These are phyloP conservation scores for Phytophthora syringae DNA, from an alignment of 352 stramenopile genomes.

Conservation along the genomic window DNA sequence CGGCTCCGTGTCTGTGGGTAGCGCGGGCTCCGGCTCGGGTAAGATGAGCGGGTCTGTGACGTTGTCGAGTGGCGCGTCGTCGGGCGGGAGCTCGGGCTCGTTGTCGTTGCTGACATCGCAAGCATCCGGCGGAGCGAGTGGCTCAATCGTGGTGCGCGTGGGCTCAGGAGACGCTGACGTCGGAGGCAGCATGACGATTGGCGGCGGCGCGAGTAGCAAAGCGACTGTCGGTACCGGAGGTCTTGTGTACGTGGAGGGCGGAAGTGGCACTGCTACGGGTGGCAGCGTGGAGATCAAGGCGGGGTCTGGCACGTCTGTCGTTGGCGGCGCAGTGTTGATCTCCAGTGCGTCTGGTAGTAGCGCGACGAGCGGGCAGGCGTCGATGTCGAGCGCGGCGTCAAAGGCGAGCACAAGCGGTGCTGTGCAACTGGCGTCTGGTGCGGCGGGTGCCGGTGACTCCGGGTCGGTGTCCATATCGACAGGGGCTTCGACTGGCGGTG, in stretches of 20 bases:
- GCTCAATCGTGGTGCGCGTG: constrained; percentile 1
- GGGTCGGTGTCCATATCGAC: constrained; percentile 11
- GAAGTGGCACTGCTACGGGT: neutral
- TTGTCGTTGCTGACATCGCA: constrained; percentile 4
- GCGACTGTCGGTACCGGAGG: too few relatives aligned
- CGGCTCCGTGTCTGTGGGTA: constrained; percentile 1
- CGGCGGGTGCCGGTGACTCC: neutral
- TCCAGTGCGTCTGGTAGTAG: neutral
- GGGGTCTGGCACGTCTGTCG: neutral
- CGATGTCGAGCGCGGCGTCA: constrained; percentile 2
- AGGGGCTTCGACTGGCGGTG: constrained; percentile 1
- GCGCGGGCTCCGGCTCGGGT: neutral
- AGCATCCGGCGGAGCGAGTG: neutral
- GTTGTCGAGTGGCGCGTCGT: constrained; percentile 12
- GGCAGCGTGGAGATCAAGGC: neutral
- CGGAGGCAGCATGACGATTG: constrained; percentile 14
- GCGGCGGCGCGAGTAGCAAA: neutral
- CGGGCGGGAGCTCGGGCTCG: too few relatives aligned
- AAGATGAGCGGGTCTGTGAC: constrained; percentile 13
- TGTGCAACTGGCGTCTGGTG: neutral
- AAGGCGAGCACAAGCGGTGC: constrained; percentile 1
- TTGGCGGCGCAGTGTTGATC: neutral
- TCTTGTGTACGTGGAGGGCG: neutral
- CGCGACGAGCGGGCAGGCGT: constrained; percentile 15
- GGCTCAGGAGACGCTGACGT: constrained; percentile 8